Evolutionary conservation across 176 grass and related monocot species (phyloP), one percentile per base, ranked within the genome.

Genomic region (Carex myosuroides): DNA sequence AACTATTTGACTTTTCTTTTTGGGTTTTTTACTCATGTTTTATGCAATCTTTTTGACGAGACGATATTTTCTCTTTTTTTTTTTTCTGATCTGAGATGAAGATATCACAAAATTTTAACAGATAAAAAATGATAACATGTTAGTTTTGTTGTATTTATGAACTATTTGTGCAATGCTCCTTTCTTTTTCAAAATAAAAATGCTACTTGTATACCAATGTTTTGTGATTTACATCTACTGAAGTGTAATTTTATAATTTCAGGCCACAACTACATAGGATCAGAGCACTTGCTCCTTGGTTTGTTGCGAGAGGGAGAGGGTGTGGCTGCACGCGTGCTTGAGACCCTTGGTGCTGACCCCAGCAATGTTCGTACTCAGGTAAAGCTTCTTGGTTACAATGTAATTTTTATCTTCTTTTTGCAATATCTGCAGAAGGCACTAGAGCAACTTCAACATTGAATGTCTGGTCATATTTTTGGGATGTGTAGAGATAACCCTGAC

Each of bases 181-280:
- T 77, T 18, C 16, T 55, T 8, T 11, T 77, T 5, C 9, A 21
- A 77, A 77, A 77, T 54, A 56, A 77, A 48, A 77, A 56, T 88
- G 52, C 11, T 46, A 64, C 52, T 70, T 2, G 20, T 69, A 33
- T 60, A 7, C 63, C 53, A 67, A 60, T 68, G 46, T 63, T 16
- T 29, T 84, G 37, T 82, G 42, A 48, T 80, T 76, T 52, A 33
- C 81, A 52, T 39, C 48, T 84, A 58, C 71, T 58, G 73, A 22
- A 33, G 59, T 37, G 70, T 89, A 17, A 55, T 83, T 17, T 17
- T 89, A 13, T 13, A 70, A 80, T 22, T 90, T 81, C 87, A 97
- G 93, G 93, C 44, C 96, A 99, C 87, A 99, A 99, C 77, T 95
- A 95, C 74, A 92, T 99, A 72, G 96, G 96, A 88, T 95, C 93